Percentiles rank a stretch among this genome's conserved stretches.
Evolutionary conservation across 768 basidiomycete species (phyloP).

Genomic region (Psilocybe tampanensis): DNA sequence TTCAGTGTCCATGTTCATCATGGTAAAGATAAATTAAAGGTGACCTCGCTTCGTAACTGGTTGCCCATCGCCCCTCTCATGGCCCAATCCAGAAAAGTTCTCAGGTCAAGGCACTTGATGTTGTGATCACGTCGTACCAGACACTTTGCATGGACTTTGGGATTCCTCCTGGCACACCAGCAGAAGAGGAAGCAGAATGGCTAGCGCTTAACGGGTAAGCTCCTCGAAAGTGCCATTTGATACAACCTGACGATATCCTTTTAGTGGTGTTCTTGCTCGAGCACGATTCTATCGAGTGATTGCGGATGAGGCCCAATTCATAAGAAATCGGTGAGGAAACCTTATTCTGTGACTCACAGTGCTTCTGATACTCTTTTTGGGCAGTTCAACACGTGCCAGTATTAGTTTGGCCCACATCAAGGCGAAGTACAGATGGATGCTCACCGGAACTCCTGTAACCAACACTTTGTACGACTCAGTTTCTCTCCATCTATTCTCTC

Average conservation of each 20-base stretch:
- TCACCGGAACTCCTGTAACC: conserved; percentile 78
- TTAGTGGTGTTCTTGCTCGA: conserved; percentile 63
- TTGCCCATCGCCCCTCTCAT: not conserved
- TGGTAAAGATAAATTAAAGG: conserved; percentile 68
- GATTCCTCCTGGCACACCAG: conserved; percentile 49
- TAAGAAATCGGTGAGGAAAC: conserved; percentile 57
- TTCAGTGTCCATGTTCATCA: conserved; percentile 73
- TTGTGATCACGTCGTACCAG: conserved; percentile 79
- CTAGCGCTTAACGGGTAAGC: conserved; percentile 51
- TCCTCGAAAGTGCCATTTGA: not conserved
- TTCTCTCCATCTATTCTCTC: not conserved
- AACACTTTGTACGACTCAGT: conserved; percentile 55
- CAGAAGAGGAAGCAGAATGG: conserved; percentile 50
- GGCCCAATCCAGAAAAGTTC: conserved; percentile 37
- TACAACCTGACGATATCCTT: too few relatives aligned
- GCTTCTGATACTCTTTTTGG: not conserved
- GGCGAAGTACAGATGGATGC: conserved; percentile 73
- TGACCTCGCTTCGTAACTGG: conserved; percentile 6
- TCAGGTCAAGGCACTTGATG: conserved; percentile 55
- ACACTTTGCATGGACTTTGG: conserved; percentile 64
- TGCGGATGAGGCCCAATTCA: conserved; percentile 81
- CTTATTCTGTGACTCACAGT: too few relatives aligned
- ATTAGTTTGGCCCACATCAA: conserved; percentile 60
- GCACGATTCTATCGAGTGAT: conserved; percentile 70
- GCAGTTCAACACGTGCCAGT: conserved; percentile 60